These are phyloP conservation scores for Harrya chromipes DNA, from an alignment of 768 basidiomycete genomes.

Conservation along the genomic window DNA sequence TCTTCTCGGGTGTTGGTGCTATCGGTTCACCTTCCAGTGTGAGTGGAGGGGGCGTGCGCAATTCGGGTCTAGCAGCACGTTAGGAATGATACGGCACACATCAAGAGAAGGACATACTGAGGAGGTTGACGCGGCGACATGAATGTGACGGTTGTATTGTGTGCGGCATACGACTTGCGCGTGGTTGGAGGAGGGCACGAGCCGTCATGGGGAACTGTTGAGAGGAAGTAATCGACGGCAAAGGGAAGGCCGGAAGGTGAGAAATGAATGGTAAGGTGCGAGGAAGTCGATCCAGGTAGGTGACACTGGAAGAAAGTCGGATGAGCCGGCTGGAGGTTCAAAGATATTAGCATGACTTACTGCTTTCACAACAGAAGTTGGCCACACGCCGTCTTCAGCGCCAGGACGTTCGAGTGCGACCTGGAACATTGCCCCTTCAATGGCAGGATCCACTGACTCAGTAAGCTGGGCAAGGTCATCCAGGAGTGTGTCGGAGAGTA, in stretches of 20 bases:
- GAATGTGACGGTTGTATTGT: constrained; percentile 55
- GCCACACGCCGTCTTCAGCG: constrained; percentile 34
- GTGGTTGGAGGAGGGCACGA: constrained; percentile 44
- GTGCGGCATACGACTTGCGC: constrained; percentile 28
- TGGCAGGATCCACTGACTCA: constrained; percentile 35
- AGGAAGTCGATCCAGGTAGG: constrained; percentile 49
- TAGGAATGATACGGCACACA: constrained; percentile 1
- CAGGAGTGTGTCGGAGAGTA: constrained; percentile 39
- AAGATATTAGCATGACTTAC: constrained; percentile 55
- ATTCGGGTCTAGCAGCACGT: constrained; percentile 50
- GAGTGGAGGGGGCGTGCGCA: constrained; percentile 65
- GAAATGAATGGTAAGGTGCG: constrained; percentile 57
- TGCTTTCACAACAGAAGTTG: constrained; percentile 36
- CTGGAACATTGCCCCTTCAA: constrained; percentile 59
- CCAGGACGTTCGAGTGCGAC: constrained; percentile 57
- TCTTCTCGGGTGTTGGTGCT: constrained; percentile 61
- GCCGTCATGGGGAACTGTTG: constrained; percentile 66
- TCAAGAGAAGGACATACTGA: constrained; percentile 40
- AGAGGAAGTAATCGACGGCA: constrained; percentile 70
- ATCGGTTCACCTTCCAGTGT: constrained; percentile 64
- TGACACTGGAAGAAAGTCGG: constrained; percentile 53
- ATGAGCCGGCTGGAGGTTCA: constrained; percentile 13
- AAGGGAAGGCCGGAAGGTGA: constrained; percentile 47
- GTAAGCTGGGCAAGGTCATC: constrained; percentile 48
- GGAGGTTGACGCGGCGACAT: constrained; percentile 49